Base-by-base conservation (phyloP, 2,329 filamentous ascomycete genomes). In the Verticillium albo-atrum region DNA sequence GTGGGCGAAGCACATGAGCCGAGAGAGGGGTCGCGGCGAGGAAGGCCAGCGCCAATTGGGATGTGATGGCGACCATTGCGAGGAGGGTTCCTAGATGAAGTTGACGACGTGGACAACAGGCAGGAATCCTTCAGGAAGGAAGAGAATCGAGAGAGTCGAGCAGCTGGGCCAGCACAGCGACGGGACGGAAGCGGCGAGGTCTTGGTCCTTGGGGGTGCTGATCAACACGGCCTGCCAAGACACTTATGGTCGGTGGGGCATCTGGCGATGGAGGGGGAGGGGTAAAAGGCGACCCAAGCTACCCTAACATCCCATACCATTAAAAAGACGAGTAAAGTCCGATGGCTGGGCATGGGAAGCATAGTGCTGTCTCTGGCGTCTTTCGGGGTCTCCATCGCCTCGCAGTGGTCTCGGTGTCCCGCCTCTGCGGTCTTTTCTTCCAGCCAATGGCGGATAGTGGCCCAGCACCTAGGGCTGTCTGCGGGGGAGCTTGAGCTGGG, bases 1-100 rank as follows among this genome's bases (percentile, higher is more conserved):
- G 58, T 6, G 55, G 60, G 17, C 60, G 37, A 20, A 64, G 28
- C 9, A 56, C 61, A 6, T 54, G 53, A 51, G 61, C 60, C 12
- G 63, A 57, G 4, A 54, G 14, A 4, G 57, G 53, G 6, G 58
- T 27, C 12, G 60, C 50, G 47, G 58, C 27, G 23, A 63, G 20
- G 6, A 64, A 30, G 25, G 47, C 51, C 51, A 27, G 14, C 42
- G 42, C 42, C 42, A 50, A 23, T 25, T 20, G 42, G 20, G n/a
- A 25, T 7, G 20, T 50, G 9, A 50, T 23, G 42, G 54, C 35
- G 25, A 56, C 23, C 54, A 56, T 56, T n/a, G 54, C 23, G 32
- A 37, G 6, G 23, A 20, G 2, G 14, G n/a, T 23, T 20, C 10
- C 9, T 4, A 6, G 20, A 12, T 12, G 42, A 50, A 50, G 42